These are phyloP conservation scores for Suillus bovinus DNA, from an alignment of 768 basidiomycete genomes.

Conservation along the genomic window DNA sequence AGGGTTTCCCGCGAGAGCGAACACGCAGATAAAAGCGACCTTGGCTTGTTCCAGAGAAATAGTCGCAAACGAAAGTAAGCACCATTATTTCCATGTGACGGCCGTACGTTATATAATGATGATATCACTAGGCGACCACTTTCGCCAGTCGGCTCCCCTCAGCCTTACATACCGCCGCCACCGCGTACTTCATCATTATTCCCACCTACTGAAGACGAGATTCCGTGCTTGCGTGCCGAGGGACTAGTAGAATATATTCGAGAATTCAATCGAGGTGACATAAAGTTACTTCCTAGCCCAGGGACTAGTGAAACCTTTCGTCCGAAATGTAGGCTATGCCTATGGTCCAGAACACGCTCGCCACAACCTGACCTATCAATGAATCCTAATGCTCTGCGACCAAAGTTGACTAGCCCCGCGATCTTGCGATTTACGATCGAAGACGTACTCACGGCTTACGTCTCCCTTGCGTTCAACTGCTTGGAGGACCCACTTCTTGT, in stretches of 20 bases:
- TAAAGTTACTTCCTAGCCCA: background rate
- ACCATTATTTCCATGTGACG: background rate
- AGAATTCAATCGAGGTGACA: conserved; percentile 49
- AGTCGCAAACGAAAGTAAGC: conserved; percentile 59
- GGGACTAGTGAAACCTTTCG: conserved; percentile 3
- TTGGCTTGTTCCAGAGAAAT: conserved; percentile 48
- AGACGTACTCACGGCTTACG: conserved; percentile 67
- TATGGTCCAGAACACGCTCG: conserved; percentile 47
- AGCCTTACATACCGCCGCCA: conserved; percentile 51
- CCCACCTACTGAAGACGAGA: conserved; percentile 38
- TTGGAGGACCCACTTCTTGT: conserved; percentile 44
- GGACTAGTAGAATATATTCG: conserved; percentile 55
- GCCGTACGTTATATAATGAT: background rate
- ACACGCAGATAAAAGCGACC: conserved; percentile 48
- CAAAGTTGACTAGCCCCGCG: conserved; percentile 26
- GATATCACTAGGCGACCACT: conserved; percentile 43
- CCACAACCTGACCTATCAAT: conserved; percentile 15
- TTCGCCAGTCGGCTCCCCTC: conserved; percentile 59
- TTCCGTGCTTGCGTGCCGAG: conserved; percentile 41
- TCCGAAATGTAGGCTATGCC: conserved; percentile 44
- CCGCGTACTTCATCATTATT: conserved; percentile 41
- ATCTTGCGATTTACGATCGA: conserved; percentile 60
- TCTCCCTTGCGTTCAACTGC: conserved; percentile 46
- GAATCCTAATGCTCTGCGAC: background rate
- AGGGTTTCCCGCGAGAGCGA: conserved; percentile 56